These are phyloP conservation scores for Lycium ferocissimum DNA, from an alignment of 257 asterid genomes.

Conservation along the genomic window DNA sequence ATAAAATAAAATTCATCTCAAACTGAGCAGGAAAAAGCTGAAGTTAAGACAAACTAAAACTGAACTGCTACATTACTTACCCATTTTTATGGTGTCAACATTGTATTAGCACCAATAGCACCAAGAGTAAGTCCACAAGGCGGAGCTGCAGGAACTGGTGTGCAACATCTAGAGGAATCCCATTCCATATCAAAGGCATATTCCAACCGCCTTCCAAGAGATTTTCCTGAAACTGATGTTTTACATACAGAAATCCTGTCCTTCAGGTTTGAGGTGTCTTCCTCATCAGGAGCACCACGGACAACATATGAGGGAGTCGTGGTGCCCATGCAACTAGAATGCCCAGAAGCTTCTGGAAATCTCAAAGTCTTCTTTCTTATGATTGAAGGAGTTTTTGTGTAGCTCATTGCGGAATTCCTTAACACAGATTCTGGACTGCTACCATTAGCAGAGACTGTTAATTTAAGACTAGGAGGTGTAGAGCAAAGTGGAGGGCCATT, in stretches of 20 bases:
- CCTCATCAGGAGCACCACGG: conserved; percentile 36
- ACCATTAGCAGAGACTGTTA: conserved; percentile 40
- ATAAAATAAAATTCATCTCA: background rate
- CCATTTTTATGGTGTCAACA: conserved; percentile 48
- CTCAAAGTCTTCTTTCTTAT: conserved; percentile 52
- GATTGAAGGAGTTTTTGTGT: conserved; percentile 73
- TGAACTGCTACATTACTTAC: conserved; percentile 37
- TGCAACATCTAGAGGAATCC: conserved; percentile 47
- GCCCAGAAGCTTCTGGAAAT: conserved; percentile 36
- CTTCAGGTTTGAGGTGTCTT: conserved; percentile 39
- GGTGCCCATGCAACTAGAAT: conserved; percentile 30
- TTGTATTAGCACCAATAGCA: conserved; percentile 45
- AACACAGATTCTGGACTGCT: conserved; percentile 63
- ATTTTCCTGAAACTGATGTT: conserved; percentile 45
- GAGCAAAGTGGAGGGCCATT: conserved; percentile 36
- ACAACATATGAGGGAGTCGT: conserved; percentile 34
- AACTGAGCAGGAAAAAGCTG: background rate
- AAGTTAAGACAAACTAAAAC: background rate
- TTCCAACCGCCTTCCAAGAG: conserved; percentile 66
- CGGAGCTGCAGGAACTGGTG: conserved; percentile 51
- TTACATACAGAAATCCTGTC: conserved; percentile 39
- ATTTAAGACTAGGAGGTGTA: conserved; percentile 45
- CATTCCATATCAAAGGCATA: conserved; percentile 66
- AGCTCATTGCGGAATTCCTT: conserved; percentile 71
- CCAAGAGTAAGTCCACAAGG: conserved; percentile 40